Evolutionary conservation across 441 rosid genomes (phyloP).

Genomic region (Populus hybrid): DNA sequence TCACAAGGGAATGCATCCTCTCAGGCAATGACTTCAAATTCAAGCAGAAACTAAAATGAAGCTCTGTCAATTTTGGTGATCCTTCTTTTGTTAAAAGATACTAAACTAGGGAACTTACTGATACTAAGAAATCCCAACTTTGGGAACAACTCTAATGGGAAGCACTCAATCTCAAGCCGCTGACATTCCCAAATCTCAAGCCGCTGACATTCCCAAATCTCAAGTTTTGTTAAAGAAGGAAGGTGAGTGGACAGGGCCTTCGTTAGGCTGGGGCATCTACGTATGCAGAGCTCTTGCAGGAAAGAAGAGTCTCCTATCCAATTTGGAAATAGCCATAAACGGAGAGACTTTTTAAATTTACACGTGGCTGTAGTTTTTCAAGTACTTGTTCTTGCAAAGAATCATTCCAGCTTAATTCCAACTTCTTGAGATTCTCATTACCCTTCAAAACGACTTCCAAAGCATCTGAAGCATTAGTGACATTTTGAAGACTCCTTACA

Average conservation of each 20-base stretch:
- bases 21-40: neutral
- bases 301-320: neutral
- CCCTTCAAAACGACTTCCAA: neutral
- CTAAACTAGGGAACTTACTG: slow-evolving; percentile 29
- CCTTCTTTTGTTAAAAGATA: slow-evolving; percentile 14
- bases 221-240: too few species aligned
- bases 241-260: too few species aligned
- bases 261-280: too few species aligned
- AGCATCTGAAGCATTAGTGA: neutral
- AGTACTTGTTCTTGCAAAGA: neutral
- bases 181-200: too few species aligned
- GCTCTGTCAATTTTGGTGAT: too few species aligned
- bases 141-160: too few species aligned
- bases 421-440: neutral
- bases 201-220: too few species aligned
- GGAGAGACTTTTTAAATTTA: neutral
- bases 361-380: neutral
- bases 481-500: neutral
- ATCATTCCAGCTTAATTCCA: neutral
- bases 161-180: too few species aligned
- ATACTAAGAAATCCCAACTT: slow-evolving; percentile 20
- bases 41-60: too few species aligned
- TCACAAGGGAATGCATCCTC: slow-evolving; percentile 27
- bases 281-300: too few species aligned
- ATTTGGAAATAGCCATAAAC: slow-evolving; percentile 32